Conservation (phyloP, 495 filamentous ascomycete species). For the Ramalina intermedia region DNA sequence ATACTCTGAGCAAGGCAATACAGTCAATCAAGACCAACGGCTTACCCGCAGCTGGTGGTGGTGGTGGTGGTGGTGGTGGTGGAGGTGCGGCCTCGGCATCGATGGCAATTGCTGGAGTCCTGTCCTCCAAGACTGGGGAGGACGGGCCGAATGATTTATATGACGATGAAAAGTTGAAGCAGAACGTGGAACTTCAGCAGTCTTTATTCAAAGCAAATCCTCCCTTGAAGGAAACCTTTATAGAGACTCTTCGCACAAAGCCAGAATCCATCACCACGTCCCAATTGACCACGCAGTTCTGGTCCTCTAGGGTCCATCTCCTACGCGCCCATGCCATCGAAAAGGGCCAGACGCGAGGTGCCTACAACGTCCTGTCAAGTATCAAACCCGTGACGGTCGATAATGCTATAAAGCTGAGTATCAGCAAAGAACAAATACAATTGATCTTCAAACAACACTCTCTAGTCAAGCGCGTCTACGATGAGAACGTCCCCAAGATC, state of each 20-base stretch:
- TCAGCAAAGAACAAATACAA: slow-evolving; percentile 84
- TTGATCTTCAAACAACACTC: slow-evolving; percentile 89
- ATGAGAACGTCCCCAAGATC: slow-evolving; percentile 80
- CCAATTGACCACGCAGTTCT: slow-evolving; percentile 81
- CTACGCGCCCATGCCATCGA: slow-evolving; percentile 86
- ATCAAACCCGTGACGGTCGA: slow-evolving; percentile 71
- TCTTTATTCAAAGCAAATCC: slow-evolving; percentile 67
- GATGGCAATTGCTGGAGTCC: slow-evolving; percentile 45
- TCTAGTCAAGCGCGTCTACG: slow-evolving; percentile 77
- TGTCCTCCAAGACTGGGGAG: slow-evolving; percentile 22
- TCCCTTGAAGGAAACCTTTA: slow-evolving; percentile 61
- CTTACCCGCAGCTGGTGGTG: slow-evolving; percentile 23
- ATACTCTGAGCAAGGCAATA: slow-evolving; percentile 62
- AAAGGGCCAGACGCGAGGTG: slow-evolving; percentile 63
- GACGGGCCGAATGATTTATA: slow-evolving; percentile 44
- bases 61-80: slow-evolving; percentile 31
- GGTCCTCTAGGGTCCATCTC: slow-evolving; percentile 71
- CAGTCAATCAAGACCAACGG: slow-evolving; percentile 47
- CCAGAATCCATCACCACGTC: slow-evolving; percentile 62
- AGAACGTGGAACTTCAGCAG: slow-evolving; percentile 65
- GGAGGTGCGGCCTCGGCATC: slow-evolving; percentile 33
- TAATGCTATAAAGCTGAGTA: slow-evolving; percentile 61
- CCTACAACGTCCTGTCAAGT: slow-evolving; percentile 86
- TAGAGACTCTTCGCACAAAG: slow-evolving; percentile 62
- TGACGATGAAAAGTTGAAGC: slow-evolving; percentile 59